Evolutionary conservation across 768 basidiomycete genomes (phyloP).

Genomic region (Boletus edulis): DNA sequence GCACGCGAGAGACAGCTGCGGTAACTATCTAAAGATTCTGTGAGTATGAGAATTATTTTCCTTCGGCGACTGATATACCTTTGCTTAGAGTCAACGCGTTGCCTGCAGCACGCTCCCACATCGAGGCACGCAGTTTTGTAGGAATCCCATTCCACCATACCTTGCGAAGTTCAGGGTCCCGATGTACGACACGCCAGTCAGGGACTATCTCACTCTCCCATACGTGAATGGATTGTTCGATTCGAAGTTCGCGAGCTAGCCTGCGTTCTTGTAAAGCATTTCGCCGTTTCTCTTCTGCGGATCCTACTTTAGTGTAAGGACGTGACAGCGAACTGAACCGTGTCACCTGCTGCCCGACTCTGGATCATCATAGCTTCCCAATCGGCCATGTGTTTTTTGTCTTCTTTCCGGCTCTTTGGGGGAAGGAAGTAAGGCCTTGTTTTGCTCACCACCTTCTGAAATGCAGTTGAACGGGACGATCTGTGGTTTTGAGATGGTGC

Average conservation of each 20-base stretch:
- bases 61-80: constrained; percentile 43
- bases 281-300: constrained; percentile 66
- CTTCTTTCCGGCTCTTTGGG: constrained; percentile 75
- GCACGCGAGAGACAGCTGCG: constrained; percentile 71
- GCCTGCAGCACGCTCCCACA: constrained; percentile 88
- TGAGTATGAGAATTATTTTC: constrained; percentile 4
- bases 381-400: constrained; percentile 78
- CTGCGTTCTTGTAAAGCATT: constrained; percentile 63
- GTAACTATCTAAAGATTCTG: constrained; percentile 51
- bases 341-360: constrained; percentile 67
- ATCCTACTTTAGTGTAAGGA: constrained; percentile 3
- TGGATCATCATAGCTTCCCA: constrained; percentile 89
- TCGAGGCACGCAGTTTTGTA: constrained; percentile 67
- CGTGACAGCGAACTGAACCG: background rate
- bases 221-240: constrained; percentile 64
- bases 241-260: constrained; percentile 57
- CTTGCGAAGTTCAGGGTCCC: constrained; percentile 59
- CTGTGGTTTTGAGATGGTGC: constrained; percentile 33
- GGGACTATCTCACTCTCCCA: constrained; percentile 84
- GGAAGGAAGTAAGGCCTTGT: constrained; percentile 86
- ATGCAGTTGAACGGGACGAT: constrained; percentile 50
- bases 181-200: constrained; percentile 76
- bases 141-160: constrained; percentile 93
- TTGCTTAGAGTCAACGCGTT: constrained; percentile 80
- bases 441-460: constrained; percentile 80